Evolutionary conservation across 2,329 filamentous ascomycete genomes (phyloP).

Genomic region (Nigrospora osmanthi): DNA sequence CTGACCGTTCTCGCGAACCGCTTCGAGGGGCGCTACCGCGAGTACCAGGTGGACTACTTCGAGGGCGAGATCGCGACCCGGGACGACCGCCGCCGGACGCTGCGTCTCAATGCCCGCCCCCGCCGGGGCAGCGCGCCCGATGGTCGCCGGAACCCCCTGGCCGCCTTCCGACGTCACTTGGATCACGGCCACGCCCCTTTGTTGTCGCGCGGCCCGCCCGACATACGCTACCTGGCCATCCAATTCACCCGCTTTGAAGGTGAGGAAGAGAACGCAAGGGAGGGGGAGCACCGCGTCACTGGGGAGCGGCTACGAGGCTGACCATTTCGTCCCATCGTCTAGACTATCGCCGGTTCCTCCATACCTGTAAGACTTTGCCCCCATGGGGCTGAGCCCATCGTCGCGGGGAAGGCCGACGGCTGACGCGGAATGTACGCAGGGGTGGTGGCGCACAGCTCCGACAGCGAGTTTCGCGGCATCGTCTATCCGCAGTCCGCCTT

Average conservation of each 20-base stretch:
- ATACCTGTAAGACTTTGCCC: conserved; percentile 18
- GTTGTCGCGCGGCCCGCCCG: conserved; percentile 18
- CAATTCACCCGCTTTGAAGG: conserved; percentile 41
- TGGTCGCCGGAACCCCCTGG: conserved; percentile 12
- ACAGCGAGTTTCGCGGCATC: conserved; percentile 36
- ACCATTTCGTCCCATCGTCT: conserved; percentile 2
- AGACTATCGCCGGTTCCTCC: conserved; percentile 39
- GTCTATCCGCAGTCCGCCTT: conserved; percentile 36
- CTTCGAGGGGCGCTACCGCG: conserved; percentile 33
- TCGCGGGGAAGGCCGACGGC: no score
- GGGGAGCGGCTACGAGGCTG: background rate
- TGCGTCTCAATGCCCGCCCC: conserved; percentile 32
- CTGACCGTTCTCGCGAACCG: conserved; percentile 40
- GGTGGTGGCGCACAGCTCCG: conserved; percentile 35
- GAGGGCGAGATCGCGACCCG: conserved; percentile 36
- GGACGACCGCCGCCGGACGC: conserved; percentile 36
- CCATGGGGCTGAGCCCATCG: no score
- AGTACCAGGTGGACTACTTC: conserved; percentile 39
- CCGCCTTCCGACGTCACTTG: conserved; percentile 5
- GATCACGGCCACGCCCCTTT: conserved; percentile 7
- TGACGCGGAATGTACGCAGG: conserved; percentile 7
- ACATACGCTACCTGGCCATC: conserved; percentile 40
- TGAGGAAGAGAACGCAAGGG: conserved; percentile 14
- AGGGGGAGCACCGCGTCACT: no score
- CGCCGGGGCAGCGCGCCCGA: conserved; percentile 33